A percentile compares a stretch with the other conserved stretches of the same genome.
Evolutionary conservation across 257 asterid genomes (phyloP).

Genomic region (Petrea volubilis): DNA sequence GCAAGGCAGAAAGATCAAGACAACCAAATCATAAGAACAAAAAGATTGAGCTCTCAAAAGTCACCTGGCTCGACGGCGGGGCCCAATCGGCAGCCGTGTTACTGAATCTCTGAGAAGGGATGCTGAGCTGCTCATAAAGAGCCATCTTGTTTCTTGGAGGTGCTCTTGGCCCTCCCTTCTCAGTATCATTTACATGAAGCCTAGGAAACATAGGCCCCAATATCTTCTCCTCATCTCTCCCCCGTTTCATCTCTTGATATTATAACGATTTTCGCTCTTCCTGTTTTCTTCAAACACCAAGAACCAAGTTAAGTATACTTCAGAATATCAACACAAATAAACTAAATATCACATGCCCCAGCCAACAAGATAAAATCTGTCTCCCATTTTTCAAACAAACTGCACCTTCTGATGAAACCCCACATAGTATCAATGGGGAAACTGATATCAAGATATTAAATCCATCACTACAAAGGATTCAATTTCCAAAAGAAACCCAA

Average conservation of each 20-base stretch:
- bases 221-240: constrained; percentile 67
- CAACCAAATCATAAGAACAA: not conserved
- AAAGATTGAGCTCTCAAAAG: not conserved
- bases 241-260: constrained; percentile 58
- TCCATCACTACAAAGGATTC: not conserved
- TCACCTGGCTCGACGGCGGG: constrained; percentile 64
- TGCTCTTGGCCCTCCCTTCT: constrained; percentile 96
- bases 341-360: constrained; percentile 13
- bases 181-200: constrained; percentile 89
- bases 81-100: constrained; percentile 28
- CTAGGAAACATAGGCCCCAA: constrained; percentile 94
- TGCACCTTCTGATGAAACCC: constrained; percentile 9
- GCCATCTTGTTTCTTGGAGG: constrained; percentile 99
- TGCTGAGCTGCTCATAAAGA: constrained; percentile 87
- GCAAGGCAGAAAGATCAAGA: not conserved
- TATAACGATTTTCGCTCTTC: not conserved
- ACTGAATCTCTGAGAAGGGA: constrained; percentile 74
- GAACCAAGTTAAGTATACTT: not conserved
- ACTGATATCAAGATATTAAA: not conserved
- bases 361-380: constrained; percentile 12
- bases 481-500: not conserved
- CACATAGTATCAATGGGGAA: not conserved
- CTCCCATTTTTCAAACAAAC: constrained; percentile 1
- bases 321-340: constrained; percentile 12
- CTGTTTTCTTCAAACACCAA: not conserved